Base-by-base conservation (phyloP, 1,284 basidiomycete genomes). In the Moesziomyces globuligerus region DNA sequence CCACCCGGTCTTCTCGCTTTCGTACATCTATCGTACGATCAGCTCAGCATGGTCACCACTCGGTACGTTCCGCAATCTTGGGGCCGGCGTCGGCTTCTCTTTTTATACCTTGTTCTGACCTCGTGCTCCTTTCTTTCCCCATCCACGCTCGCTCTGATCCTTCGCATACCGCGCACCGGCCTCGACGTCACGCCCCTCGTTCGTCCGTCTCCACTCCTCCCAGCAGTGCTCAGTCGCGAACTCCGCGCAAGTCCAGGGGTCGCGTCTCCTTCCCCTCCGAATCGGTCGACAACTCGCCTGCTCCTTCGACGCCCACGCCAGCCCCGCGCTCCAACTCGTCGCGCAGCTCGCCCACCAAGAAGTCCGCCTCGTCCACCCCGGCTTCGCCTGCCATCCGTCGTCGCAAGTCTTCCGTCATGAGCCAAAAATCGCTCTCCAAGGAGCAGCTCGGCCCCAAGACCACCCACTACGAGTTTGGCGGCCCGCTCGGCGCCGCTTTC, bases 381-480 rank as follows among this genome's bases (percentile, higher is more conserved):
- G 43, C 48, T 11, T 65, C 68, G 24, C 61, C 61, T 13, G 53
- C 53, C 6, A 21, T 54, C 21, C 49, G 56, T 28, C 56, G 61
- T 29, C 68, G 61, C 25, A 60, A 65, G 32, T 65, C 61, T 2
- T 65, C 69, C 49, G 46, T 43, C 47, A 72, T 66, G 69, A 65
- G 48, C 48, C 39, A 42, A 29, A 72, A 67, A 28, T 55, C 62
- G 48, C 57, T 61, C 41, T 57, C 69, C 42, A 67, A 72, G 55
- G 50, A 72, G 49, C 69, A 72, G 40, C 83, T 86, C 55, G 85
- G 85, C 57, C 85, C 85, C 20, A 76, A 74, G 45, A 84, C 85
- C 20, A 88, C 85, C 0, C 83, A 87, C 44, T 91, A 89, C 82
- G 93, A 96, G 81, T 97, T 97, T 83, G 84, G 92, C 54, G 94